Base-by-base conservation (phyloP, 495 filamentous ascomycete genomes). In the Podospora pseudocomata region DNA sequence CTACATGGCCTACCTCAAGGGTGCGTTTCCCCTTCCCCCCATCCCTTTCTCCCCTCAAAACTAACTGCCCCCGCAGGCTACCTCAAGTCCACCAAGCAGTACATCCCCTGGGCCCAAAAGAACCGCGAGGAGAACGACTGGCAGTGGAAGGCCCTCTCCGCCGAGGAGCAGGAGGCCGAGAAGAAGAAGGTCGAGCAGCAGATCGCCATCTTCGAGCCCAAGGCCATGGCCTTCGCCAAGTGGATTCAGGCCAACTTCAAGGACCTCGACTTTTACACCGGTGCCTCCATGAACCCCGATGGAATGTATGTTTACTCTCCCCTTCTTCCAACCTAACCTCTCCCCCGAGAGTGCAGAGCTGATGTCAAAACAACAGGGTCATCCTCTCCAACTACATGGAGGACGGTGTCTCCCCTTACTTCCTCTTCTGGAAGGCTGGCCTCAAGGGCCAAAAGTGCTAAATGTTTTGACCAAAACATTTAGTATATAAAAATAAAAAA, bases 361-460 rank as follows among this genome's bases (percentile, higher is more conserved):
- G 3, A 16, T 1, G 27, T 16, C 9, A 49, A 49, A 2, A 5
- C 4, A 64, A 39, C 69, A 97, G 93, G 92, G 86, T 96, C 75
- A 85, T 95, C 66, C 92, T 97, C 65, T 89, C 97, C 77, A 94
- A 98, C 84, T 99, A 97, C 86, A 93, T 94, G 75, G 94, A 96
- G 77, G 96, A 98, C 73, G 95, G 95, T 79, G 80, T 90, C 68
- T 98, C 94, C 30, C 95, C 95, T 49, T 99, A 84, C 74, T 85
- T 97, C 65, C 89, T 86, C 68, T 83, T 96, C 84, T 99, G 95
- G 96, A 97, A 97, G 87, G 90, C 97, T 80, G 96, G 95, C 72
- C 83, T 99, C 73, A 85, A 82, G 70, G 90, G 90, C 84, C 87
- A 88, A 86, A 99, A 99, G 89, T 94, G 98, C 69, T 99, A 92